A percentile compares a stretch with the other conserved stretches of the same genome.
Evolutionary conservation across 345 rosid genomes (phyloP).

Genomic region (Sapria himalayana): DNA sequence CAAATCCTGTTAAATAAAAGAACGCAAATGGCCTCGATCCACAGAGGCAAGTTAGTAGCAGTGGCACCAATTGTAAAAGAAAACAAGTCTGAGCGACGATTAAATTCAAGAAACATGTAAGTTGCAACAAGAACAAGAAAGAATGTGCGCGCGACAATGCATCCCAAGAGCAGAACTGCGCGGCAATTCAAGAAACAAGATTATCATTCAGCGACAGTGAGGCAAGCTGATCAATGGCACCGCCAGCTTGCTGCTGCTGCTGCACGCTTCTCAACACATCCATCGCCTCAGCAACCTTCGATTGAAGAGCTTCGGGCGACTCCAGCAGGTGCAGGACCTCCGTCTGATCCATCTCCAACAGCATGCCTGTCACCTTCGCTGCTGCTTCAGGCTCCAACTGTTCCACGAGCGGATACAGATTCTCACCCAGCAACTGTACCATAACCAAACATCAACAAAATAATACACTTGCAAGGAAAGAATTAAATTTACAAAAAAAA

Average conservation of each 20-base stretch:
- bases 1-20: too few relatives aligned
- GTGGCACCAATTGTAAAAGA: not conserved
- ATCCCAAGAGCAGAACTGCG: too few relatives aligned
- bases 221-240: conserved; percentile 45
- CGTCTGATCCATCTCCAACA: conserved; percentile 90
- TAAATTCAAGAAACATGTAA: not conserved
- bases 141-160: too few relatives aligned
- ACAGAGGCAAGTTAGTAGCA: not conserved
- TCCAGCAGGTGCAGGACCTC: conserved; percentile 87
- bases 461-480: not conserved
- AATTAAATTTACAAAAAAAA: not conserved
- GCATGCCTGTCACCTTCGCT: conserved; percentile 94
- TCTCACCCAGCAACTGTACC: conserved; percentile 81
- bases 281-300: conserved; percentile 89
- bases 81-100: not conserved
- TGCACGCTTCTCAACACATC: conserved; percentile 75
- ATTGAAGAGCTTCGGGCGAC: conserved; percentile 75
- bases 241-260: conserved; percentile 43
- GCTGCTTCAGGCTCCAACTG: conserved; percentile 77
- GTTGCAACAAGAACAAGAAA: too few relatives aligned
- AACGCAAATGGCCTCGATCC: too few relatives aligned
- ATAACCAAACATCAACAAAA: not conserved
- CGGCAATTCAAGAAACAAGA: conserved; percentile 29
- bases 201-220: conserved; percentile 48
- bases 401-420: conserved; percentile 79